Evolutionary conservation across 306 rosid species (phyloP).

Genomic region (Prunus mume): DNA sequence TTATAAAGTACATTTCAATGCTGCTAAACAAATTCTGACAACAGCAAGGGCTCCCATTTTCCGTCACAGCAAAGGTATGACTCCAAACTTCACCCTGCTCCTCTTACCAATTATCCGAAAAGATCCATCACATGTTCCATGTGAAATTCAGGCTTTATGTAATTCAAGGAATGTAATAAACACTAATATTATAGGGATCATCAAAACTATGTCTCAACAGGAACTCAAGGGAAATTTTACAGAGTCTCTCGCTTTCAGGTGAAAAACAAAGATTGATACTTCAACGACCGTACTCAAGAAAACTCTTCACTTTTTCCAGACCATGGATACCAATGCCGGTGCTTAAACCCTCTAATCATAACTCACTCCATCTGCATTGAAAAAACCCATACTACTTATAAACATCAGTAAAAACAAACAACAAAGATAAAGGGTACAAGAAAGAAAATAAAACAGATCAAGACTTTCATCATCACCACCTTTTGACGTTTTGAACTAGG

Average conservation of each 20-base stretch:
- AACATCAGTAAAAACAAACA: not conserved
- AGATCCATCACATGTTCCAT: no score
- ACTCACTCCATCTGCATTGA: conserved; percentile 31
- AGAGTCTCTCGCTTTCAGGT: no score
- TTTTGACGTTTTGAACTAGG: conserved; percentile 83
- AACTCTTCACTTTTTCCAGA: not conserved
- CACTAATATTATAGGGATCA: not conserved
- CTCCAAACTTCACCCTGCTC: no score
- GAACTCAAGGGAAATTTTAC: not conserved
- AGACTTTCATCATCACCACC: conserved; percentile 38
- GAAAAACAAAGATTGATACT: not conserved
- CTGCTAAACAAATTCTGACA: no score
- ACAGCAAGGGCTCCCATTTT: no score
- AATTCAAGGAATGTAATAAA: no score
- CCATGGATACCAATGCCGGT: not conserved
- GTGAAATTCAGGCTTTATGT: not conserved
- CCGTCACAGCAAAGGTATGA: no score
- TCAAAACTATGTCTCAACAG: not conserved
- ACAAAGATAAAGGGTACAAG: not conserved
- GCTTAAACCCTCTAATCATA: not conserved
- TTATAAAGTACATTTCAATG: no score
- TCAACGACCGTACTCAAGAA: not conserved
- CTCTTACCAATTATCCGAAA: no score
- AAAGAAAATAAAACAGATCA: not conserved
- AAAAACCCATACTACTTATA: not conserved